Conservation (phyloP, 805 yeast species). For the Ogataea trehaloabstinens region DNA sequence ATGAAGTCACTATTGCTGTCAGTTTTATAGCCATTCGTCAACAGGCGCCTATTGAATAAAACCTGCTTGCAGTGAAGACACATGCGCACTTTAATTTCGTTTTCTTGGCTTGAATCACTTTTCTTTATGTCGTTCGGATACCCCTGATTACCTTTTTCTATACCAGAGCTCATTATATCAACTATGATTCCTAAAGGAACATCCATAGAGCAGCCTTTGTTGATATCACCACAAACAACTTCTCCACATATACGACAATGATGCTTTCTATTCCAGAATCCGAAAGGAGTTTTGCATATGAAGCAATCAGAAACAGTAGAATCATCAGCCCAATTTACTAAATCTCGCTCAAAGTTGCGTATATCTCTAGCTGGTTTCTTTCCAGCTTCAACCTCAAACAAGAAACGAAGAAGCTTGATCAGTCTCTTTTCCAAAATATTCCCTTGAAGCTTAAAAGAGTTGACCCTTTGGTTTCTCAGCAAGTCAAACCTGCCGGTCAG, state of each 20-base stretch:
- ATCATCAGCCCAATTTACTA: slow-evolving; percentile 69
- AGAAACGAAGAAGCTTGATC: slow-evolving; percentile 36
- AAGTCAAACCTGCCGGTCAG: slow-evolving; percentile 40
- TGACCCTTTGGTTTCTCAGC: slow-evolving; percentile 42
- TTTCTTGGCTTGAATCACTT: slow-evolving; percentile 6
- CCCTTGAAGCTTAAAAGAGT: slow-evolving; percentile 50
- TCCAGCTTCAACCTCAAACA: slow-evolving; percentile 11
- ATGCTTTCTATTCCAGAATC: slow-evolving; percentile 64
- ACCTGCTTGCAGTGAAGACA: slow-evolving; percentile 69
- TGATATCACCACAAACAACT: slow-evolving; percentile 70
- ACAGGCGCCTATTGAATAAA: slow-evolving; percentile 56
- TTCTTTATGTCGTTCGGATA: neutral
- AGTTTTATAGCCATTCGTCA: slow-evolving; percentile 38
- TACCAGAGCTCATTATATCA: slow-evolving; percentile 33
- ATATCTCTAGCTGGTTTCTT: slow-evolving; percentile 9
- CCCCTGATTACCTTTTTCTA: slow-evolving; percentile 3
- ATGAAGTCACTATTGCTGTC: slow-evolving; percentile 34
- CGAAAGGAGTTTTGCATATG: slow-evolving; percentile 59
- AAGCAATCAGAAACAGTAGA: slow-evolving; percentile 49
- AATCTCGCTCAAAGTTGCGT: slow-evolving; percentile 41
- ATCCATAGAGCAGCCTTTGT: slow-evolving; percentile 67
- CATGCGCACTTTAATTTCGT: slow-evolving; percentile 45
- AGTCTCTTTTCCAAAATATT: slow-evolving; percentile 62
- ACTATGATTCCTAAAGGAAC: slow-evolving; percentile 51
- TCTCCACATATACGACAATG: slow-evolving; percentile 90